phyloP scores from a whole-genome alignment of 2,329 filamentous ascomycete genomes.

The Beauveria rudraprayagi region DNA sequence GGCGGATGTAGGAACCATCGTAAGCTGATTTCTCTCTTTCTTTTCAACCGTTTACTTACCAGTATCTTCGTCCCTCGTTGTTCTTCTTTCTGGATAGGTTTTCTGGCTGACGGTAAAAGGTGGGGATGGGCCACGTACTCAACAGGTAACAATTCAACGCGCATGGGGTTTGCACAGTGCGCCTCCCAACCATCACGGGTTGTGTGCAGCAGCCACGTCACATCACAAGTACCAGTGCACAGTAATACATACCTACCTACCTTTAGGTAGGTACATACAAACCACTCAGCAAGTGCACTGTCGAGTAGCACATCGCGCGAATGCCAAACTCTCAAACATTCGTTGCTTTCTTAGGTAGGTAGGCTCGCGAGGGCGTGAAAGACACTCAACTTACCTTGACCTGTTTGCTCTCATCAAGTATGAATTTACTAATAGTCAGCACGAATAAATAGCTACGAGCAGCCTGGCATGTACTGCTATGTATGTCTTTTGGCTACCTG shows the following conservation, averaged over 20 bases:
- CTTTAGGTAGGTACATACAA: no score
- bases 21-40: not conserved
- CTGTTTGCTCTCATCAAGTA: not conserved
- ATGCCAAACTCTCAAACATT: no score
- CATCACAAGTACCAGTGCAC: no score
- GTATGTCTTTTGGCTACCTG: not conserved
- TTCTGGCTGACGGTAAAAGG: not conserved
- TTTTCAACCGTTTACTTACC: not conserved
- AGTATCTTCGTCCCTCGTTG: not conserved
- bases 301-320: no score
- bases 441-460: no score
- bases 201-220: not conserved
- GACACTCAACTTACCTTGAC: not conserved
- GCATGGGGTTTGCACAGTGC: not conserved
- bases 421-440: no score
- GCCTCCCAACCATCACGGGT: not conserved
- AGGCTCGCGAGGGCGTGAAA: not conserved
- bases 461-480: not conserved
- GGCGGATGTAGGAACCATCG: not conserved
- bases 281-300: no score
- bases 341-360: no score
- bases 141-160: not conserved
- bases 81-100: not conserved
- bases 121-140: not conserved
- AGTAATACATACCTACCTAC: no score